phyloP scores from a whole-genome alignment of 2,329 filamentous ascomycete genomes.

The Thelonectria olida region DNA sequence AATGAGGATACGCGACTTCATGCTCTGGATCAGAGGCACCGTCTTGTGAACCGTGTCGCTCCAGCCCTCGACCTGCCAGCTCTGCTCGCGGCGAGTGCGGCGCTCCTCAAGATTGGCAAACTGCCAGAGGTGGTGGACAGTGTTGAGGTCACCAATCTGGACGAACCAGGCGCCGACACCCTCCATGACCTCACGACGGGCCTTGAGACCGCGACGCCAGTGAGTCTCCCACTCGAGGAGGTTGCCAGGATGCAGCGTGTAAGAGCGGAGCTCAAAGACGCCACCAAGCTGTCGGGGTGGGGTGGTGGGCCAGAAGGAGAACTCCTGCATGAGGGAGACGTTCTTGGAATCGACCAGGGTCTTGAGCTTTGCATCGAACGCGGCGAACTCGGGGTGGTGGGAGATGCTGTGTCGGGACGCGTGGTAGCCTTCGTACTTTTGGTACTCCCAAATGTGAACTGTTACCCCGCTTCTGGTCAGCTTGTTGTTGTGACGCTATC shows the following conservation, averaged over 20 bases:
- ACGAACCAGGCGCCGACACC: constrained; percentile 99
- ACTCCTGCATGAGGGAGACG: constrained; percentile 97
- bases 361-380: constrained; percentile 86
- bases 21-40: constrained; percentile 93
- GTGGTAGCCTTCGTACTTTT: constrained; percentile 96
- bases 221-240: constrained; percentile 98
- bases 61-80: constrained; percentile 96
- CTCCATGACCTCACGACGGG: constrained; percentile 96
- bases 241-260: constrained; percentile 95
- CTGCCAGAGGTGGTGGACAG: constrained; percentile 97
- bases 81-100: constrained; percentile 88
- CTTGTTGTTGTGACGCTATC: background rate
- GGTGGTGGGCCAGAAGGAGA: constrained; percentile 98
- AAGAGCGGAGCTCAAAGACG: constrained; percentile 94
- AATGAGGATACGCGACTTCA: constrained; percentile 93
- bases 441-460: constrained; percentile 99
- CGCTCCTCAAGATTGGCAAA: constrained; percentile 97
- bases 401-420: constrained; percentile 87
- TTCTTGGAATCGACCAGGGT: constrained; percentile 85
- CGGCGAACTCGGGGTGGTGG: constrained; percentile 81
- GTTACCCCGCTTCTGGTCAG: constrained; percentile 26
- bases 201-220: constrained; percentile 91
- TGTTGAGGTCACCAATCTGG: constrained; percentile 97
- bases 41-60: constrained; percentile 98
- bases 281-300: constrained; percentile 89